Evolutionary conservation across 768 basidiomycete genomes (phyloP).

Genomic region (Leccinum obscurum): DNA sequence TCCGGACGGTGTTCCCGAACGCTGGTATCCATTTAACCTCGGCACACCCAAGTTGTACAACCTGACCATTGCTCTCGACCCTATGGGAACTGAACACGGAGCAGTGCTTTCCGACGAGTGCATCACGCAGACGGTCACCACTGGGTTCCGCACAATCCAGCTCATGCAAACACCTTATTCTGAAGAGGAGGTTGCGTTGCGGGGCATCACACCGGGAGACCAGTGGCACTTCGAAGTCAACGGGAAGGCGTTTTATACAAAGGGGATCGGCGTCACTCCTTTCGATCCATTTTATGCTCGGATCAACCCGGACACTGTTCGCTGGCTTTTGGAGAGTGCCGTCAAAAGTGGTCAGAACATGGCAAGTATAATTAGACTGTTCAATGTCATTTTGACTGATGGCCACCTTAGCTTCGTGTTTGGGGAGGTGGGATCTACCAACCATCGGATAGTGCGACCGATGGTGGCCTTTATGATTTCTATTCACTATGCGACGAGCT

Average conservation of each 20-base stretch:
- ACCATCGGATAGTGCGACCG: conserved; percentile 39
- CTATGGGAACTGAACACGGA: not conserved
- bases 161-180: conserved; percentile 51
- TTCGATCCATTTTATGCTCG: conserved; percentile 61
- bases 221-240: conserved; percentile 63
- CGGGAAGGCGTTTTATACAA: conserved; percentile 53
- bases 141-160: conserved; percentile 59
- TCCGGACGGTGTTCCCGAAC: no score
- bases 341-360: conserved; percentile 58
- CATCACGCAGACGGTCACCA: conserved; percentile 44
- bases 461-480: conserved; percentile 53
- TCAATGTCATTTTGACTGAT: not conserved
- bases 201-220: conserved; percentile 59
- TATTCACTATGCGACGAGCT: conserved; percentile 60
- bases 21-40: no score
- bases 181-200: conserved; percentile 40
- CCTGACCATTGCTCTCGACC: conserved; percentile 8
- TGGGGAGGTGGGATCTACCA: conserved; percentile 62
- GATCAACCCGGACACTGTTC: conserved; percentile 47
- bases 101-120: conserved; percentile 15
- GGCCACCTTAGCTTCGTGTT: conserved; percentile 45
- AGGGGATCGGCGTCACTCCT: conserved; percentile 59
- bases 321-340: conserved; percentile 58
- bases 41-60: no score
- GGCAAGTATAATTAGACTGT: conserved; percentile 35